Evolutionary conservation across 169 alveolate species (phyloP), one percentile per base, ranked within the genome.

Genomic region (Eimeria nieschulzi): DNA sequence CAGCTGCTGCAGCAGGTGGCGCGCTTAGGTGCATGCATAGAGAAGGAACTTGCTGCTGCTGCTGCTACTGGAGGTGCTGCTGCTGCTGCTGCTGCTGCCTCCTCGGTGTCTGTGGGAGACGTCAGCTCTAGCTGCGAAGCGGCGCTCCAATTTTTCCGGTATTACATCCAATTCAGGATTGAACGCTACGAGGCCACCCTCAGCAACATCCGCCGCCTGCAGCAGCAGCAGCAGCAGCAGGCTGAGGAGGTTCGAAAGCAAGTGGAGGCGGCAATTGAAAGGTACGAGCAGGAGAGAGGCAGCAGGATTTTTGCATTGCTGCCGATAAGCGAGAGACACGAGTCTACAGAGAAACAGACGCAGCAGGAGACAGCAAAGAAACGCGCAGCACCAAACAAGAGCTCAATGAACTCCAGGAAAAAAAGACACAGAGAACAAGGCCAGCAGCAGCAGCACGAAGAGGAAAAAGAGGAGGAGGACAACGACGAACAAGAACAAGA

Each of bases 21-120:
- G 51, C 59, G 64, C 9, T 84, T 80, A n/a, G 82, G 87, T 15
- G 23, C 26, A 19, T 21, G 51, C 19, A 75, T 90, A 9, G 78
- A 63, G 76, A 21, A 15, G 46, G 76, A 66, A 39, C 76, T 66
- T 66, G 76, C 76, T 96, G 96, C 91, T 96, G 92, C 96, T 5
- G 8, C 76, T 75, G 66, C 87, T 54, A 85, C n/a, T 33, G 71
- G 78, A 70, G 84, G 59, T 68, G n/a, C 72, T 55, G 64, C 71
- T 26, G 23, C 13, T 59, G 92, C 17, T 19, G 82, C 59, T 23
- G 76, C 68, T 21, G 85, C 85, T 25, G 71, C 83, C 12, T 21
- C 76, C 17, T 26, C 56, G 0, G 84, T 68, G 25, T 33, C 87
- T n/a, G 92, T 73, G 7, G 92, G 87, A n/a, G 94, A 91, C 90